A percentile compares a stretch with the other conserved stretches of the same genome.
These are phyloP conservation scores for Penicillium crustosum DNA, from an alignment of 2,329 filamentous ascomycete genomes.

Conservation along the genomic window DNA sequence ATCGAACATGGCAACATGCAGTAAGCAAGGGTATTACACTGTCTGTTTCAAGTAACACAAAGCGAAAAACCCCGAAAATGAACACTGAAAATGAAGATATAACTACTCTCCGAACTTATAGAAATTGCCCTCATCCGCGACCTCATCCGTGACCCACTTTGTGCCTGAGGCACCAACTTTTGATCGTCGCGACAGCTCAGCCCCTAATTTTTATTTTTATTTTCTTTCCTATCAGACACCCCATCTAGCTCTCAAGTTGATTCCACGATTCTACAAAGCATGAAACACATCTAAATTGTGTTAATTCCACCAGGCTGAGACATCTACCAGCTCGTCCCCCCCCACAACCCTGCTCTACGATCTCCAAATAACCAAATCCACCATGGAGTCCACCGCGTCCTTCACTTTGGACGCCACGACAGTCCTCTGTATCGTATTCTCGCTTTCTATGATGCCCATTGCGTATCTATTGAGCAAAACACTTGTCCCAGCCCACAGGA, in stretches of 20 bases:
- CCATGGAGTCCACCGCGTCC: conserved; percentile 23
- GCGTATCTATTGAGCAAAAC: conserved; percentile 52
- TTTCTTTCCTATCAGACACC: not conserved
- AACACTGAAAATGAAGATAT: not conserved
- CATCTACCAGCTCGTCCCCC: not conserved
- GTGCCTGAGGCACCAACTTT: not conserved
- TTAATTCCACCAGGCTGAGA: not conserved
- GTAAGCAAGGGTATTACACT: not conserved
- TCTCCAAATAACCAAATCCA: conserved; percentile 2
- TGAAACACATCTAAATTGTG: not conserved
- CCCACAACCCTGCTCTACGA: not conserved
- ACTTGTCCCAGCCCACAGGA: conserved; percentile 55
- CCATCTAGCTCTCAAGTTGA: not conserved
- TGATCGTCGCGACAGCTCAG: not conserved
- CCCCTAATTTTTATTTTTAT: conserved; percentile 1
- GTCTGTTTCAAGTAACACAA: not conserved
- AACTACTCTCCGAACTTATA: not conserved
- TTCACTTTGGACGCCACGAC: conserved; percentile 49
- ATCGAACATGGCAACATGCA: not conserved
- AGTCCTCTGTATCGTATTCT: conserved; percentile 54
- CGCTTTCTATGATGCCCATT: conserved; percentile 54
- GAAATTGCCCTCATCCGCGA: not conserved
- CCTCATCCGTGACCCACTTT: not conserved
- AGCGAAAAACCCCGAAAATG: not conserved
- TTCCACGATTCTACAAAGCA: not conserved